Evolutionary conservation across 306 rosid genomes (phyloP).

Genomic region (Quillaja saponaria): DNA sequence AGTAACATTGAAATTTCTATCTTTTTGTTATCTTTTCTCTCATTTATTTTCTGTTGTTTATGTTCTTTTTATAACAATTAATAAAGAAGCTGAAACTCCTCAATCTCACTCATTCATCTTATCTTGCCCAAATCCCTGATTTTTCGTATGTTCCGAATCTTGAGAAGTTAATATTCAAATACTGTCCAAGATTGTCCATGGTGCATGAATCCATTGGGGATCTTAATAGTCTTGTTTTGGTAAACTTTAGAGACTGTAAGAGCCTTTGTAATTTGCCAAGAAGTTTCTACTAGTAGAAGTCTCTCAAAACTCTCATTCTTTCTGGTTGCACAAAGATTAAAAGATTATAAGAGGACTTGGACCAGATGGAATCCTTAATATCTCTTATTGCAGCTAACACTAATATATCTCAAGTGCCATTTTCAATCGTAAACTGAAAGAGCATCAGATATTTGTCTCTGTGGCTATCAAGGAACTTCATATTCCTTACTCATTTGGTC

Average conservation of each 20-base stretch:
- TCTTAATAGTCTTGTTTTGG: background rate
- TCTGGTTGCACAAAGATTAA: slow-evolving; percentile 45
- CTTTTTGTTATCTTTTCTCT: no score
- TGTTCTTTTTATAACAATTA: no score
- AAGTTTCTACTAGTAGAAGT: slow-evolving; percentile 33
- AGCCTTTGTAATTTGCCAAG: no score
- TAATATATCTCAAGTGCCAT: slow-evolving; percentile 33
- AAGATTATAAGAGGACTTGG: slow-evolving; percentile 35
- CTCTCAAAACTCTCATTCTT: slow-evolving; percentile 39
- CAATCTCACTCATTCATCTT: slow-evolving; percentile 31
- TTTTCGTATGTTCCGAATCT: slow-evolving; percentile 39
- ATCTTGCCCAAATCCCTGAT: slow-evolving; percentile 31
- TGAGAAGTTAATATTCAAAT: slow-evolving; percentile 25
- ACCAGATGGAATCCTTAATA: slow-evolving; percentile 43
- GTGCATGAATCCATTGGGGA: slow-evolving; percentile 40
- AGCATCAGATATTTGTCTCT: slow-evolving; percentile 29
- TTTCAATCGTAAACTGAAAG: slow-evolving; percentile 15
- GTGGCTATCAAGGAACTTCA: slow-evolving; percentile 38
- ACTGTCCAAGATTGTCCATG: slow-evolving; percentile 21
- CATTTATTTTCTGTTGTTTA: no score
- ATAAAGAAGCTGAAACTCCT: slow-evolving; percentile 32
- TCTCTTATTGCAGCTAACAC: slow-evolving; percentile 43
- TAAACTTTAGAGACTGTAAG: no score
- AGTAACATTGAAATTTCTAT: no score
- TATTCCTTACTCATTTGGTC: slow-evolving; percentile 31